Evolutionary conservation across 2,329 filamentous ascomycete species (phyloP).

Genomic region (Apiospora aurea): DNA sequence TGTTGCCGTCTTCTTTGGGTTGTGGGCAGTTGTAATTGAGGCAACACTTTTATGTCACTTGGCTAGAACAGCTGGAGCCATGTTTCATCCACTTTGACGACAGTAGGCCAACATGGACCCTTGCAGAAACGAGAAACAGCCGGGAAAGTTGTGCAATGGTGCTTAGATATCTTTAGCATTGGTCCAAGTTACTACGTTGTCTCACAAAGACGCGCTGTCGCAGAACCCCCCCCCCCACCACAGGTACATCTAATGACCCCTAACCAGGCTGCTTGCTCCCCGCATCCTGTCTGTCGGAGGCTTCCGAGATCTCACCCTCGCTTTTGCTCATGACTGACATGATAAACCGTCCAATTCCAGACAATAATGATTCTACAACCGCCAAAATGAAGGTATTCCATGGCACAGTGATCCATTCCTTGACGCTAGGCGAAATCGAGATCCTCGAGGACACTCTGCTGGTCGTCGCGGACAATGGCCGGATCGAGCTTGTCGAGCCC

Average conservation of each 20-base stretch:
- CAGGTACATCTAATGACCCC: not conserved
- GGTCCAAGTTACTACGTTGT: not conserved
- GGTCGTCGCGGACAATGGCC: conserved; percentile 33
- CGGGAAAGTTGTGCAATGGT: not conserved
- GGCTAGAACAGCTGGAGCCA: no score
- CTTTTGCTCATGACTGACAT: not conserved
- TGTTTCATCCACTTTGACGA: no score
- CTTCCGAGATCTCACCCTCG: not conserved
- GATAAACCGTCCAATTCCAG: not conserved
- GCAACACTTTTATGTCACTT: no score
- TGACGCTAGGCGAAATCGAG: conserved; percentile 40
- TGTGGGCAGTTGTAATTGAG: no score
- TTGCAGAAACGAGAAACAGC: not conserved
- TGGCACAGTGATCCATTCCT: conserved; percentile 52
- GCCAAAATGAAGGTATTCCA: conserved; percentile 43
- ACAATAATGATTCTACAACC: no score
- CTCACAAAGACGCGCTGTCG: not conserved
- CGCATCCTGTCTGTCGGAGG: not conserved
- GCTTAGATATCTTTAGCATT: not conserved
- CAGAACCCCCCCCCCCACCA: conserved; percentile 1
- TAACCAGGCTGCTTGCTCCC: not conserved
- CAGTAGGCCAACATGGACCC: no score
- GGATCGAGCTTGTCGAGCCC: conserved; percentile 27
- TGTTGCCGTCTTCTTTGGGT: no score
- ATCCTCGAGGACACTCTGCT: conserved; percentile 49